phyloP scores from a whole-genome alignment of 345 rosid species.

The Eucalyptus regnans region DNA sequence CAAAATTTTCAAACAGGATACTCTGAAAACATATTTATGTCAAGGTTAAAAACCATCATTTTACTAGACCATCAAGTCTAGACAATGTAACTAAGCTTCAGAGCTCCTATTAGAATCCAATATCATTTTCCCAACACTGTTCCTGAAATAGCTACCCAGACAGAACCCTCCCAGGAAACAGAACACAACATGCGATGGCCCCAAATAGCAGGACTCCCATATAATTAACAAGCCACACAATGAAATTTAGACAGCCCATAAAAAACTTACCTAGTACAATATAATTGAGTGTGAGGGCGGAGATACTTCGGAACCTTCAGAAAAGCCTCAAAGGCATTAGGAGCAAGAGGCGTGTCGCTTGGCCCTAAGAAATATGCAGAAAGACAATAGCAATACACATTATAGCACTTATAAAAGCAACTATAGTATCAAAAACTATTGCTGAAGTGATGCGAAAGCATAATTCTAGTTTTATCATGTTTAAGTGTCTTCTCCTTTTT shows the following conservation, averaged over 20 bases:
- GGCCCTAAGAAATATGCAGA: conserved; percentile 36
- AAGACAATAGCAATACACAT: background rate
- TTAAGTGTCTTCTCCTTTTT: background rate
- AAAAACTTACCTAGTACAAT: conserved; percentile 73
- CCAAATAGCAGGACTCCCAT: background rate
- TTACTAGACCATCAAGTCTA: background rate
- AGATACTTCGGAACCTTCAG: conserved; percentile 90
- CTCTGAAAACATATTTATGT: background rate
- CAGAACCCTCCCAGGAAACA: background rate
- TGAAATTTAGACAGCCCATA: background rate
- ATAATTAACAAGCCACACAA: background rate
- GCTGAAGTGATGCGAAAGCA: background rate
- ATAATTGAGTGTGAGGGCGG: conserved; percentile 88
- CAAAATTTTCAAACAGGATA: background rate
- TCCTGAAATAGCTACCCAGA: background rate
- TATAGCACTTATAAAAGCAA: background rate
- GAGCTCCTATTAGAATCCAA: background rate
- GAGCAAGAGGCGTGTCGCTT: conserved; percentile 84
- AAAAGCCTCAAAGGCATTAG: conserved; percentile 84
- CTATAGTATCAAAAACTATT: background rate
- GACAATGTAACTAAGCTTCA: background rate
- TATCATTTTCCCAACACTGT: background rate
- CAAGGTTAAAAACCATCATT: background rate
- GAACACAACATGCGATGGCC: background rate
- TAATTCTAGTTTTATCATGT: background rate